Base-by-base conservation (phyloP, 495 filamentous ascomycete species). In the Aspergillus olivimuriae region DNA sequence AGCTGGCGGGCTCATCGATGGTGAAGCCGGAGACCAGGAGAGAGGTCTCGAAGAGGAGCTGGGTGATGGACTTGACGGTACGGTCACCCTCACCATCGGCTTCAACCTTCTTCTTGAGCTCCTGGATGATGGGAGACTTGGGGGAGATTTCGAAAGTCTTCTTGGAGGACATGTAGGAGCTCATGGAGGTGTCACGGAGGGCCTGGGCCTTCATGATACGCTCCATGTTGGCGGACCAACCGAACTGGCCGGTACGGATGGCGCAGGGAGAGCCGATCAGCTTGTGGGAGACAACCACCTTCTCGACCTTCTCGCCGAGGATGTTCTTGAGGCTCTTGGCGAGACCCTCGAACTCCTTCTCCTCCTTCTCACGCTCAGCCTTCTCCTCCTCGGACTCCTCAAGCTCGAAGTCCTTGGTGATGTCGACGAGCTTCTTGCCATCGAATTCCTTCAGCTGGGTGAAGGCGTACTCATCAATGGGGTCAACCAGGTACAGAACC, bases 131-230 rank as follows among this genome's bases (percentile, higher is more conserved):
- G 50, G 89, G 61, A 49, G 87, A 94, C 79, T 90, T 89, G 68
- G 92, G 92, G n/a, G 91, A 95, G 72, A 98, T 96, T 77, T 98
- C 92, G 54, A 98, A 97, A 42, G 94, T 98, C 86, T 98, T 98
- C 89, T 98, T 98, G 61, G 91, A 96, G 46, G 88, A 90, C 92
- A 98, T 98, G 84, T 98, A 98, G 48, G 87, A 94, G 74, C 77
- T 84, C 92, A 98, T 98, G 53, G 89, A 95, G 61, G 92, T 97
- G 74, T 98, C 92, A 75, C 92, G 94, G 56, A 98, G 88, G 66
- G 92, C 92, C 78, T 98, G 92, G 23, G 92, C 94, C 83, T 98
- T 98, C 92, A 98, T 98, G 82, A 98, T 98, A 77, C 92, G 94
- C 83, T 98, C 92, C 92, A 98, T 98, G 81, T 98, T 98, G 65